Evolutionary conservation across 129 eudicot species (phyloP).

Genomic region (Smallanthus sonchifolius): DNA sequence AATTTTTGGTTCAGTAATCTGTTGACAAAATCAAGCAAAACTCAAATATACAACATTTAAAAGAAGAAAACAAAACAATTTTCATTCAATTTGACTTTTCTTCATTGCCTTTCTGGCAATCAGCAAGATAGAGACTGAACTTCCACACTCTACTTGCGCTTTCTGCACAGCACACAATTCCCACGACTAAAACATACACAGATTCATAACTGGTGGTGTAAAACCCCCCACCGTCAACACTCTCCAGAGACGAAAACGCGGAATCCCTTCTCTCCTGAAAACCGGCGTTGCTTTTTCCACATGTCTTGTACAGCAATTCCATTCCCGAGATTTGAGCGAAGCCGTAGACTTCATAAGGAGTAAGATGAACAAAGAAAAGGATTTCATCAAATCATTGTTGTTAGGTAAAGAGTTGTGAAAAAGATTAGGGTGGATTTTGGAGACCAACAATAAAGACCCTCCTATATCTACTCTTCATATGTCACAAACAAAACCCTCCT

Average conservation of each 20-base stretch:
- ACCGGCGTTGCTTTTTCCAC: conserved; percentile 42
- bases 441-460: too few relatives aligned
- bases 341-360: conserved; percentile 61
- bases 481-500: too few relatives aligned
- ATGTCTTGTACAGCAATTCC: conserved; percentile 71
- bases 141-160: conserved; percentile 87
- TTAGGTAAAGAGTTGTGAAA: too few relatives aligned
- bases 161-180: conserved; percentile 74
- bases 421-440: too few relatives aligned
- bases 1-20: conserved; percentile 46
- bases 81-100: conserved; percentile 39
- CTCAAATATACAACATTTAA: too few relatives aligned
- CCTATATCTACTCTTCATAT: too few relatives aligned
- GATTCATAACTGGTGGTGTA: conserved; percentile 53
- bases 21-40: conserved; percentile 23
- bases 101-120: conserved; percentile 68
- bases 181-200: conserved; percentile 73
- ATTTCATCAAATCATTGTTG: conserved; percentile 19
- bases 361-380: conserved; percentile 9
- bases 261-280: conserved; percentile 64
- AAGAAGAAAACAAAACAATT: too few relatives aligned
- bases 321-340: conserved; percentile 75
- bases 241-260: conserved; percentile 49
- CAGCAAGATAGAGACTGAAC: conserved; percentile 52
- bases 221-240: conserved; percentile 55